Evolutionary conservation across 305 asterid genomes (phyloP).

Genomic region (Plantago coronopus): DNA sequence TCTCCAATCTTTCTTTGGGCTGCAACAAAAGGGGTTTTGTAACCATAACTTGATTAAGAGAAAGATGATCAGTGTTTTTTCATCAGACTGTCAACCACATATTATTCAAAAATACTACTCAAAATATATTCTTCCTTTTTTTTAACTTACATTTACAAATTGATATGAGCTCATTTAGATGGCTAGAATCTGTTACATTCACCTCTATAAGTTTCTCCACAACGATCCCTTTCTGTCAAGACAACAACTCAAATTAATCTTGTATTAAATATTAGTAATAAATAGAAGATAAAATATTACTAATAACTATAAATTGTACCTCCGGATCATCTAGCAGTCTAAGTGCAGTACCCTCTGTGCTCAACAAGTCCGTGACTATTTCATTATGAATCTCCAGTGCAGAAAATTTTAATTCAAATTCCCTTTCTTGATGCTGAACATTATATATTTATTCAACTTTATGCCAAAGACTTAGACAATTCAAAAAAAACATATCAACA

Average conservation of each 20-base stretch:
- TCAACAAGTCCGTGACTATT: slow-evolving; percentile 77
- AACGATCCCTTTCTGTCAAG: slow-evolving; percentile 70
- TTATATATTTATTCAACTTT: neutral
- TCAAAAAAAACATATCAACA: slow-evolving; percentile 1
- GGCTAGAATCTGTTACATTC: slow-evolving; percentile 50
- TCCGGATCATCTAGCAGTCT: slow-evolving; percentile 98
- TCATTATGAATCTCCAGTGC: slow-evolving; percentile 97
- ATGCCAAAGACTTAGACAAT: neutral
- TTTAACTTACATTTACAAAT: slow-evolving; percentile 62
- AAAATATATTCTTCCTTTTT: neutral
- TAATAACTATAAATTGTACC: slow-evolving; percentile 34
- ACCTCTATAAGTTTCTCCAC: slow-evolving; percentile 85
- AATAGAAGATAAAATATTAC: neutral
- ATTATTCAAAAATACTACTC: no score
- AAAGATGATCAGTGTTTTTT: no score
- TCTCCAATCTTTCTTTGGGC: slow-evolving; percentile 86
- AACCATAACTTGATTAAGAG: no score
- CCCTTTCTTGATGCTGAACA: slow-evolving; percentile 56
- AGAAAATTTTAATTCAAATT: slow-evolving; percentile 62
- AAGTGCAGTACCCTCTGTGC: slow-evolving; percentile 53
- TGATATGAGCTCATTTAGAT: slow-evolving; percentile 59
- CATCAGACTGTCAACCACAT: no score
- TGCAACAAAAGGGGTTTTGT: slow-evolving; percentile 28
- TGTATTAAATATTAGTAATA: neutral
- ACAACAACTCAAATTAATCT: slow-evolving; percentile 5